phyloP scores from a whole-genome alignment of 2,329 filamentous ascomycete species.

The Clonostachys byssicola region DNA sequence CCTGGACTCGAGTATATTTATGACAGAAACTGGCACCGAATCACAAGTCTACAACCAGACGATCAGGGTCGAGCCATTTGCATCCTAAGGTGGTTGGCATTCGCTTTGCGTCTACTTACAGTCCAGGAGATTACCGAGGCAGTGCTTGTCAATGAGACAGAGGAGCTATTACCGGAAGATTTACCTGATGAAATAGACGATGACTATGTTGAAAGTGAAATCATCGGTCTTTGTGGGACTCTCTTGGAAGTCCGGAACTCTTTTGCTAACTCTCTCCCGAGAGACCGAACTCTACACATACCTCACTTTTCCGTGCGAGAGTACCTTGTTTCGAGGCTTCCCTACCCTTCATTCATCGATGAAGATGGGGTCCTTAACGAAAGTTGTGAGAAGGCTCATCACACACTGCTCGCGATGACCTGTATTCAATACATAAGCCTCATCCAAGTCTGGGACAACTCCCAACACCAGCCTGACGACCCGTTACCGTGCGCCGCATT shows the following conservation, averaged over 20 bases:
- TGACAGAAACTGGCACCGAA: conserved; percentile 18
- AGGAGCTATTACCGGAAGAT: conserved; percentile 1
- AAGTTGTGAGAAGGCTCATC: not conserved
- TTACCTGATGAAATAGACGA: conserved; percentile 17
- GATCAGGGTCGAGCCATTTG: conserved; percentile 14
- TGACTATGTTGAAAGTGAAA: conserved; percentile 17
- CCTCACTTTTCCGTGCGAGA: not conserved
- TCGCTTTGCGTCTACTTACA: conserved; percentile 10
- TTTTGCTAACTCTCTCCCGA: accelerated
- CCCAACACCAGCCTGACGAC: not conserved
- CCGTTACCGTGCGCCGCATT: not conserved
- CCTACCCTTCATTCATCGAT: not conserved
- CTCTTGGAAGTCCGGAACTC: conserved; percentile 16
- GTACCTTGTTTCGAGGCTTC: not conserved
- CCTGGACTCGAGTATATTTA: conserved; percentile 19
- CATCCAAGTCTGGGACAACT: not conserved
- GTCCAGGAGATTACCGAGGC: conserved; percentile 16
- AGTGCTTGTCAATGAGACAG: not conserved
- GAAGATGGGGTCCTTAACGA: not conserved
- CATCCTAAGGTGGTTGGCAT: conserved; percentile 21
- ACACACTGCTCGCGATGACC: not conserved
- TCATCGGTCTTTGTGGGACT: conserved; percentile 17
- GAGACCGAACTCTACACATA: not conserved
- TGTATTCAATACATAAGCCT: not conserved
- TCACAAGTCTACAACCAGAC: conserved; percentile 3